Evolutionary conservation across 805 yeast genomes (phyloP).

Genomic region (Wickerhamiella cacticola): DNA sequence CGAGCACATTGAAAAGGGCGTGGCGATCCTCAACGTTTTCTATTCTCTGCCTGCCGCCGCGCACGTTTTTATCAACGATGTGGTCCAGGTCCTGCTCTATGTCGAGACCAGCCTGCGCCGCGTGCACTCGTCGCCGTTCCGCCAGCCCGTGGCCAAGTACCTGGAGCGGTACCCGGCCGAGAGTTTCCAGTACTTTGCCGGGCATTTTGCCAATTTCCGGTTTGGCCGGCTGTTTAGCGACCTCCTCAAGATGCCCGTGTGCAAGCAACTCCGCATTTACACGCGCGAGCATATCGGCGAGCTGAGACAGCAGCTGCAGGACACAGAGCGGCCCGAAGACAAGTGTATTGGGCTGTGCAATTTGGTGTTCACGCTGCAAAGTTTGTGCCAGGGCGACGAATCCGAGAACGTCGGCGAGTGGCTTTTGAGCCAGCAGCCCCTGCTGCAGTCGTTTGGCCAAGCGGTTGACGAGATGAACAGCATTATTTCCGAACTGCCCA

Average conservation of each 20-base stretch:
- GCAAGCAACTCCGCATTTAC: constrained; percentile 38
- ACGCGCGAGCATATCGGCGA: constrained; percentile 42
- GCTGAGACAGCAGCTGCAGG: constrained; percentile 38
- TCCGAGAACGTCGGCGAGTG: constrained; percentile 39
- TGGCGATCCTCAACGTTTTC: constrained; percentile 81
- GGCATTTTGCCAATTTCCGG: constrained; percentile 50
- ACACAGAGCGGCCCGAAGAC: constrained; percentile 41
- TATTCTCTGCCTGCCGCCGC: constrained; percentile 89
- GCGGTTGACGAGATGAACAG: constrained; percentile 3
- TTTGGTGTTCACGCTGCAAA: constrained; percentile 39
- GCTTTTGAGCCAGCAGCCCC: constrained; percentile 7
- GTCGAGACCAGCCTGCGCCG: constrained; percentile 77
- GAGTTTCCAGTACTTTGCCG: constrained; percentile 55
- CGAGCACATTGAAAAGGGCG: constrained; percentile 72
- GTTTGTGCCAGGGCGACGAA: constrained; percentile 37
- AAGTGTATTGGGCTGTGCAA: constrained; percentile 61
- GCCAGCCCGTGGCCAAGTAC: constrained; percentile 80
- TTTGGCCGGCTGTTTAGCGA: constrained; percentile 57
- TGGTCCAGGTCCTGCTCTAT: constrained; percentile 60
- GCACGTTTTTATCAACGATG: constrained; percentile 77
- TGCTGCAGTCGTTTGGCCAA: constrained; percentile 13
- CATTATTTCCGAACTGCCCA: background rate
- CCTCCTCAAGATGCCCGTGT: constrained; percentile 43
- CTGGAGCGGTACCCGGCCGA: constrained; percentile 71
- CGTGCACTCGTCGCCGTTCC: constrained; percentile 76